Percentiles rank a stretch among this genome's conserved stretches.
Evolutionary conservation across 2,329 filamentous ascomycete species (phyloP).

Genomic region (Tolypocladium pustulatum): DNA sequence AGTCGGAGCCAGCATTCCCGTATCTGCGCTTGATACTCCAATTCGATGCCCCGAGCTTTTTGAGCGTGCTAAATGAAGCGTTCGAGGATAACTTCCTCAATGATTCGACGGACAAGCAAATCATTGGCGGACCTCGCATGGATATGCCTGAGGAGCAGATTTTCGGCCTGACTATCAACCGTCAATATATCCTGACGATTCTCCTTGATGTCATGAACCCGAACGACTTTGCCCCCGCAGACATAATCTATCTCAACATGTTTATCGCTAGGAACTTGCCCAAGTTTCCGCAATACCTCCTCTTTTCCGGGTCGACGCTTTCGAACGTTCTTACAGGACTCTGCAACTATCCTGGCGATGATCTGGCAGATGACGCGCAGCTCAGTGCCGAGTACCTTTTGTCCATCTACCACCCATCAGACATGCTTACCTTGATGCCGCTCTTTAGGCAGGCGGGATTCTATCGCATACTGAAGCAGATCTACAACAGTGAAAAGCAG

Average conservation of each 20-base stretch:
- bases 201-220: constrained; percentile 82
- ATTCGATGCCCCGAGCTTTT: constrained; percentile 83
- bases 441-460: constrained; percentile 73
- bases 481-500: constrained; percentile 70
- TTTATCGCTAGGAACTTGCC: constrained; percentile 92
- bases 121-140: constrained; percentile 38
- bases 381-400: constrained; percentile 94
- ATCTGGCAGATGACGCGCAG: constrained; percentile 86
- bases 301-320: constrained; percentile 78
- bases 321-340: constrained; percentile 72
- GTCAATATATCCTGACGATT: constrained; percentile 88
- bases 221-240: constrained; percentile 62
- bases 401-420: constrained; percentile 84
- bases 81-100: constrained; percentile 95
- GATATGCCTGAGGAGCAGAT: constrained; percentile 55
- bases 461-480: constrained; percentile 82
- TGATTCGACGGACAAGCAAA: constrained; percentile 54
- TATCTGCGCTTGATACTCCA: constrained; percentile 76
- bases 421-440: constrained; percentile 65
- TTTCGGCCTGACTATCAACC: constrained; percentile 64
- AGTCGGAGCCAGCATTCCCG: constrained; percentile 66
- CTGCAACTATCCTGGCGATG: constrained; percentile 71
- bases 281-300: constrained; percentile 92
- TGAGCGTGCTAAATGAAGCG: constrained; percentile 92
- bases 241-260: constrained; percentile 96